Conservation (phyloP, 106 monocot species). For the Hemerocallis citrina region DNA sequence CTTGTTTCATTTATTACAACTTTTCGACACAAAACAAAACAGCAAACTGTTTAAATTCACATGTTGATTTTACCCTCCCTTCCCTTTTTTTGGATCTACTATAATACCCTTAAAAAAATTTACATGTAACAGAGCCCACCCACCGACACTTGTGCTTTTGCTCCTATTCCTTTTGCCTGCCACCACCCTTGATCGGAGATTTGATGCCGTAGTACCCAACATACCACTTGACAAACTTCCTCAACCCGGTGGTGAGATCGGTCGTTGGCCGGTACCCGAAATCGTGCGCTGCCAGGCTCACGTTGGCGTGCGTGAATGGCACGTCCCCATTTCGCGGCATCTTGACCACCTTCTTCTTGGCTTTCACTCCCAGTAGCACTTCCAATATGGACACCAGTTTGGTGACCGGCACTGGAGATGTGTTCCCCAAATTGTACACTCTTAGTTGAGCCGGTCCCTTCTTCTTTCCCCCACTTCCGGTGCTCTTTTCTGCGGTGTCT, state of each 20-base stretch:
- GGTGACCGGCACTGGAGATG: conserved; percentile 8
- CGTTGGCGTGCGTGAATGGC: conserved; percentile 15
- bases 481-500: conserved; percentile 12
- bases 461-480: conserved; percentile 6
- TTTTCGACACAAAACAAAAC: not conserved
- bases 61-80: not conserved
- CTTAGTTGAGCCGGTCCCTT: conserved; percentile 9
- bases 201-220: conserved; percentile 13
- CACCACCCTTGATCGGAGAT: not conserved
- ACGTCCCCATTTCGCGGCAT: conserved; percentile 15
- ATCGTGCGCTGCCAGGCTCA: conserved; percentile 10
- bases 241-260: conserved; percentile 6
- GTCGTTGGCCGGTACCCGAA: conserved; percentile 5
- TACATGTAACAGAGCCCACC: not conserved
- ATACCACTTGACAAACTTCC: conserved; percentile 16
- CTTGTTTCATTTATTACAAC: too few species aligned
- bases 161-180: not conserved
- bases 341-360: conserved; percentile 9
- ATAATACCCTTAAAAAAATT: not conserved
- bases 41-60: not conserved
- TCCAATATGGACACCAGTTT: conserved; percentile 7
- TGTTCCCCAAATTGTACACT: conserved; percentile 13
- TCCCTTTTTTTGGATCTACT: not conserved
- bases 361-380: conserved; percentile 1
- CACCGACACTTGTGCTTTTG: not conserved